Conservation (phyloP, 345 rosid species). For the Eucalyptus decipiens region DNA sequence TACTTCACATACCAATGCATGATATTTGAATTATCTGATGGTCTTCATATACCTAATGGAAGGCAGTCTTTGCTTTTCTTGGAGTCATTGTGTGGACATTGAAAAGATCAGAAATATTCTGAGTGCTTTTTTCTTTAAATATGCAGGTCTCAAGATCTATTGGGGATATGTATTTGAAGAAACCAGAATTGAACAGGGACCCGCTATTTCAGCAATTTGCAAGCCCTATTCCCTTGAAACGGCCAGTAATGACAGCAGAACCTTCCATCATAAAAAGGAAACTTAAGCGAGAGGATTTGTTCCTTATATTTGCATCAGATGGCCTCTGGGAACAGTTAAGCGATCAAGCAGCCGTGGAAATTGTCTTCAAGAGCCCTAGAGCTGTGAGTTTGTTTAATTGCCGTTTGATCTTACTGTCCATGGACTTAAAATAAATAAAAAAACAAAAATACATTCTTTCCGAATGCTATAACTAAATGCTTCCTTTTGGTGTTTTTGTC, state of each 20-base stretch:
- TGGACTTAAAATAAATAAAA: not conserved
- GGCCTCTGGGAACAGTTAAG: slow-evolving; percentile 99
- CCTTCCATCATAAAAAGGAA: slow-evolving; percentile 70
- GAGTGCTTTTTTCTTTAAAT: not conserved
- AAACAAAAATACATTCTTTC: not conserved
- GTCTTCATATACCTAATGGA: not conserved
- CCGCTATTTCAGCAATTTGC: slow-evolving; percentile 77
- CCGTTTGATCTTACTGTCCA: not conserved
- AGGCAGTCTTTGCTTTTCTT: not conserved
- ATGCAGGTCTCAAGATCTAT: slow-evolving; percentile 94
- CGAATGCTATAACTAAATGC: not conserved
- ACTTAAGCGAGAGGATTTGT: slow-evolving; percentile 64
- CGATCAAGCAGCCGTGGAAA: slow-evolving; percentile 79
- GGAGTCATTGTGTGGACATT: not conserved
- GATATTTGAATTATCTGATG: not conserved
- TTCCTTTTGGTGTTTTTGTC: not conserved
- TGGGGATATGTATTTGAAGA: slow-evolving; percentile 91
- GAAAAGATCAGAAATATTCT: not conserved
- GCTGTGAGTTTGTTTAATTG: slow-evolving; percentile 32
- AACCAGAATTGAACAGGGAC: slow-evolving; percentile 76
- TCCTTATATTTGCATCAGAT: slow-evolving; percentile 94
- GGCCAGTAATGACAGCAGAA: slow-evolving; percentile 86
- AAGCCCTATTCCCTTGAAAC: slow-evolving; percentile 57
- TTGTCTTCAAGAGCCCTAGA: slow-evolving; percentile 81
- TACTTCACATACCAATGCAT: not conserved